Conservation (phyloP, 2,329 filamentous ascomycete genomes). For the Fonsecaea pedrosoi region DNA sequence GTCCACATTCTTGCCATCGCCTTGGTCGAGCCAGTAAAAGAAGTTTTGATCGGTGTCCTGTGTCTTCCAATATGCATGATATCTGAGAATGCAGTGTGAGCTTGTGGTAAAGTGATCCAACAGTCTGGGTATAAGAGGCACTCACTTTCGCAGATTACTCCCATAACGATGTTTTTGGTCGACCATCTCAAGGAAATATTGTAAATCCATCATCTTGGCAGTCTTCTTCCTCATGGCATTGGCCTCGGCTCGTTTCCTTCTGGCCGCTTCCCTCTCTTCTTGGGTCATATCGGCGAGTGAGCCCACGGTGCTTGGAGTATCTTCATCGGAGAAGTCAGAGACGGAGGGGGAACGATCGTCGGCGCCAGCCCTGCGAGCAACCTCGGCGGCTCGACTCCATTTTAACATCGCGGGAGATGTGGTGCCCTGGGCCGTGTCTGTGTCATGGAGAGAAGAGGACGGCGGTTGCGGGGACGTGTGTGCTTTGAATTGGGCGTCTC, state of each 20-base stretch:
- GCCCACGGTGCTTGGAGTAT: constrained; percentile 52
- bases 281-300: constrained; percentile 36
- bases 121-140: not conserved
- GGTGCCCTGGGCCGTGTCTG: not conserved
- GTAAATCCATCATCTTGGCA: constrained; percentile 80
- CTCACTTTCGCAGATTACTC: constrained; percentile 70
- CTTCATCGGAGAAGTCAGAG: constrained; percentile 42
- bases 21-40: constrained; percentile 91
- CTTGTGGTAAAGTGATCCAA: not conserved
- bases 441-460: not conserved
- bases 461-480: constrained; percentile 53
- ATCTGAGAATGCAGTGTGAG: constrained; percentile 47
- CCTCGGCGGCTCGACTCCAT: constrained; percentile 76
- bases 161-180: constrained; percentile 88
- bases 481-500: constrained; percentile 63
- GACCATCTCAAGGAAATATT: constrained; percentile 87
- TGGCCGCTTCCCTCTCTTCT: constrained; percentile 47
- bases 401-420: constrained; percentile 64
- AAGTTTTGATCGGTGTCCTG: constrained; percentile 82
- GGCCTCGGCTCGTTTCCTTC: constrained; percentile 53
- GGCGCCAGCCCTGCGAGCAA: constrained; percentile 73
- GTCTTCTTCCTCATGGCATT: constrained; percentile 67
- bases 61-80: constrained; percentile 84
- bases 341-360: constrained; percentile 59
- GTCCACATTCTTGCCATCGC: constrained; percentile 74